phyloP scores from a whole-genome alignment of 164 flowering plant genomes.

The Vitis amurensis region DNA sequence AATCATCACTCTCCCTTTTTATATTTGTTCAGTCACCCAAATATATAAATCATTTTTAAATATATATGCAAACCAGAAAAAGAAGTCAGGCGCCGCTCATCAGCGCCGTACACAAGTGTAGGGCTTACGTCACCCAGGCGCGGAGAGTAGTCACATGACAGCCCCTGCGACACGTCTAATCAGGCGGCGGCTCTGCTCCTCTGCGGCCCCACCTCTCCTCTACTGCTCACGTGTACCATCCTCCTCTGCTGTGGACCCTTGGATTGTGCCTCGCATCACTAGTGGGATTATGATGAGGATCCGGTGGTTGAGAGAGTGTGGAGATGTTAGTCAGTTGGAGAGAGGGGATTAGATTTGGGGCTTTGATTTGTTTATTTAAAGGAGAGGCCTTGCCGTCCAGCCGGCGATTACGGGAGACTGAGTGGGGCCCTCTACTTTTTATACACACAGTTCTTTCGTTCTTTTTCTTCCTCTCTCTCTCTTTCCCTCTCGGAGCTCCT shows the following conservation, averaged over 20 bases:
- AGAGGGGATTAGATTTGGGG: too few species aligned
- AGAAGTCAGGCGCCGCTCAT: slow-evolving; percentile 25
- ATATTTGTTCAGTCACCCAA: neutral
- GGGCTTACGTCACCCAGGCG: slow-evolving; percentile 46
- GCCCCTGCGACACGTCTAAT: slow-evolving; percentile 43
- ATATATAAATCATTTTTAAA: neutral
- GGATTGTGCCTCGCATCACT: neutral
- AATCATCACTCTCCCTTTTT: neutral
- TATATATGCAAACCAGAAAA: slow-evolving; percentile 14
- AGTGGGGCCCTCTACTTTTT: slow-evolving; percentile 38
- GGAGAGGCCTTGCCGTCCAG: slow-evolving; percentile 36
- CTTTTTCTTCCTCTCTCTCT: neutral
- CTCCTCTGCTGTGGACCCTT: neutral
- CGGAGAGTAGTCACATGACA: slow-evolving; percentile 28
- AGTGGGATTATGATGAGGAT: neutral
- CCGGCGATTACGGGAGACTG: slow-evolving; percentile 59
- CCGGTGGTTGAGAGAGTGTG: neutral
- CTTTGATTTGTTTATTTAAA: neutral
- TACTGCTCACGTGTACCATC: slow-evolving; percentile 1
- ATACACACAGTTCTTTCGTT: neutral
- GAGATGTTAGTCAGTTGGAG: too few species aligned
- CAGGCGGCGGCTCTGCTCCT: slow-evolving; percentile 56
- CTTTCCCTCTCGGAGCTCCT: neutral
- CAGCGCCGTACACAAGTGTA: slow-evolving; percentile 35
- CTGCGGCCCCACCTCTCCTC: slow-evolving; percentile 1